A percentile compares a stretch with the other conserved stretches of the same genome.
These are phyloP conservation scores for Quercus lobata DNA, from an alignment of 331 rosid genomes.

Conservation along the genomic window DNA sequence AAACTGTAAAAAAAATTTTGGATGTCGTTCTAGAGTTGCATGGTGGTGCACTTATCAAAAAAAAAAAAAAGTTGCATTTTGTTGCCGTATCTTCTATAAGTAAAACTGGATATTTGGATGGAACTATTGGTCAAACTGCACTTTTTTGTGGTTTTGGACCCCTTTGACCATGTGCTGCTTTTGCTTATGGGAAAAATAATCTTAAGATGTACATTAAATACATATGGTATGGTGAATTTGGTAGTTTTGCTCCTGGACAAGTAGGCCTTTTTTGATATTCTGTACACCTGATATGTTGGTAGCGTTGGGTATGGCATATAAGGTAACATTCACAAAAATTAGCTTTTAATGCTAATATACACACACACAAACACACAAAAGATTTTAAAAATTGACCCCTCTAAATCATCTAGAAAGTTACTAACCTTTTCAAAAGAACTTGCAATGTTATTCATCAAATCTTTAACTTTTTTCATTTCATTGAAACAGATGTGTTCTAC, in stretches of 20 bases:
- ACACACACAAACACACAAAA: too few species aligned
- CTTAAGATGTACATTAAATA: background rate
- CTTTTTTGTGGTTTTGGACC: background rate
- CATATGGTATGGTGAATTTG: background rate
- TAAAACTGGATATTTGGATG: background rate
- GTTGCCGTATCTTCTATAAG: background rate
- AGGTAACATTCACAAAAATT: background rate
- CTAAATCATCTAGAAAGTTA: background rate
- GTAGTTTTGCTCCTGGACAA: background rate
- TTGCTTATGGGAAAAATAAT: background rate
- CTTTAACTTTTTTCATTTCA: constrained; percentile 10
- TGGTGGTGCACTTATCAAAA: too few species aligned
- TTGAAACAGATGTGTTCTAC: constrained; percentile 83
- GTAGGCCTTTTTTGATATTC: background rate
- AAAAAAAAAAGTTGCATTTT: too few species aligned
- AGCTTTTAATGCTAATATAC: background rate
- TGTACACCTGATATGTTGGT: background rate
- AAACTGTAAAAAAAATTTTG: background rate
- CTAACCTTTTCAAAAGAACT: background rate
- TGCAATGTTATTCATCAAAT: background rate
- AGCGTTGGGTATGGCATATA: background rate
- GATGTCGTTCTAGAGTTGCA: background rate
- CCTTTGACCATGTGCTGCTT: background rate
- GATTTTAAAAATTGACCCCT: background rate
- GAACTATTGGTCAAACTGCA: background rate